phyloP scores from a whole-genome alignment of 345 rosid genomes.

The Boechera stricta region DNA sequence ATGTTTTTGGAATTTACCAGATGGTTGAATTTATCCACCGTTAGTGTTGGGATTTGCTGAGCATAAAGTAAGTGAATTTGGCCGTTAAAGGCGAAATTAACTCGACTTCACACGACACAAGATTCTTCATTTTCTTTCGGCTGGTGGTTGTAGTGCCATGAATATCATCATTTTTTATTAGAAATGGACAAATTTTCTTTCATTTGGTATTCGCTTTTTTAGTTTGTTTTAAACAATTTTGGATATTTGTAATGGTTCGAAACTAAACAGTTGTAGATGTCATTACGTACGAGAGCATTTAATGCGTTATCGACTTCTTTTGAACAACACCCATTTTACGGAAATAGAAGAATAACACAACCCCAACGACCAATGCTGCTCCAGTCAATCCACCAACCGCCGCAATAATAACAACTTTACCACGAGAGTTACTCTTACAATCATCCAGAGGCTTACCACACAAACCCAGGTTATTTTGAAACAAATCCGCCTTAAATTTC shows the following conservation, averaged over 20 bases:
- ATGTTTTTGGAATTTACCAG: too few relatives aligned
- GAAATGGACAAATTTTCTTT: too few relatives aligned
- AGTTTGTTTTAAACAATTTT: too few relatives aligned
- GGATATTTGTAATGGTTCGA: too few relatives aligned
- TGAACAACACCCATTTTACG: slow-evolving; percentile 54
- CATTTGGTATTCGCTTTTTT: too few relatives aligned
- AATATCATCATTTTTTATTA: too few relatives aligned
- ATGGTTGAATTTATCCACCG: too few relatives aligned
- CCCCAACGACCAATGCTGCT: slow-evolving; percentile 62
- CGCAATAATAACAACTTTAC: slow-evolving; percentile 61
- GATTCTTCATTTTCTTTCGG: background rate
- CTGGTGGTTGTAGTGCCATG: background rate
- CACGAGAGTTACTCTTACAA: slow-evolving; percentile 44
- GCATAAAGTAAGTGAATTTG: too few relatives aligned
- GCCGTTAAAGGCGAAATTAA: too few relatives aligned
- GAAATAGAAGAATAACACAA: slow-evolving; percentile 46
- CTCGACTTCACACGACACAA: background rate
- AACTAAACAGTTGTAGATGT: background rate
- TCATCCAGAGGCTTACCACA: slow-evolving; percentile 62
- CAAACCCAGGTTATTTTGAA: slow-evolving; percentile 60
- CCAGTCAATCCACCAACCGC: slow-evolving; percentile 69
- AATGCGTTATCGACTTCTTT: slow-evolving; percentile 50
- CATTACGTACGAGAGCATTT: background rate
- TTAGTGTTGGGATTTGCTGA: too few relatives aligned
- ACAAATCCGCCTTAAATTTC: background rate